A percentile compares a stretch with the other conserved stretches of the same genome.
Conservation (phyloP, 768 basidiomycete genomes). For the Boletus rex-veris region DNA sequence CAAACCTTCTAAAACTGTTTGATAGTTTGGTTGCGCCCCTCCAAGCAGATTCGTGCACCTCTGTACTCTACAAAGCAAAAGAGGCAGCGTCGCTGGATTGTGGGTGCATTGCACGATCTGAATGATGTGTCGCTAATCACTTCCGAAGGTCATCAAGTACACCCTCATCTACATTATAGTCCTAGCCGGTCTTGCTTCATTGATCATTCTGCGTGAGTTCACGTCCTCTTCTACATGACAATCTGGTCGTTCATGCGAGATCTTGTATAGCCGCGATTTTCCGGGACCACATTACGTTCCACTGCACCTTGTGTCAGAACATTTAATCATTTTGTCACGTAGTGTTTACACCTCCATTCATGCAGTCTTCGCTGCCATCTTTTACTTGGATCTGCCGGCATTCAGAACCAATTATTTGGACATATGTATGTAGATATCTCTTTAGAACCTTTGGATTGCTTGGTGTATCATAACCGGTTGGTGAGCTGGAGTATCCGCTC, state of each 20-base stretch:
- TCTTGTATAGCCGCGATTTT: constrained; percentile 64
- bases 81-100: constrained; percentile 88
- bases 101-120: constrained; percentile 31
- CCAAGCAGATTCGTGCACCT: constrained; percentile 90
- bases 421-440: constrained; percentile 19
- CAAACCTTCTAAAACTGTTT: constrained; percentile 8
- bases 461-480: constrained; percentile 31
- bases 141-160: constrained; percentile 73
- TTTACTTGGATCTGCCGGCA: constrained; percentile 17
- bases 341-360: constrained; percentile 2
- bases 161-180: constrained; percentile 77
- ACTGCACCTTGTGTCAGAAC: constrained; percentile 81
- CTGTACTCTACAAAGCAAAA: constrained; percentile 94
- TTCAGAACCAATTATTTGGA: constrained; percentile 21
- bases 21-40: constrained; percentile 91
- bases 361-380: constrained; percentile 4
- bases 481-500: constrained; percentile 3
- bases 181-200: constrained; percentile 71
- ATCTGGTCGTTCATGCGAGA: constrained; percentile 11
- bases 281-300: constrained; percentile 71
- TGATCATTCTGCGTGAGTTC: constrained; percentile 78
- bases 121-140: constrained; percentile 4
- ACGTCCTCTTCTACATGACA: not conserved
- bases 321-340: constrained; percentile 54
- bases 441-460: constrained; percentile 18